Base-by-base conservation (phyloP, 106 monocot genomes). In the Gastrodia elata region DNA sequence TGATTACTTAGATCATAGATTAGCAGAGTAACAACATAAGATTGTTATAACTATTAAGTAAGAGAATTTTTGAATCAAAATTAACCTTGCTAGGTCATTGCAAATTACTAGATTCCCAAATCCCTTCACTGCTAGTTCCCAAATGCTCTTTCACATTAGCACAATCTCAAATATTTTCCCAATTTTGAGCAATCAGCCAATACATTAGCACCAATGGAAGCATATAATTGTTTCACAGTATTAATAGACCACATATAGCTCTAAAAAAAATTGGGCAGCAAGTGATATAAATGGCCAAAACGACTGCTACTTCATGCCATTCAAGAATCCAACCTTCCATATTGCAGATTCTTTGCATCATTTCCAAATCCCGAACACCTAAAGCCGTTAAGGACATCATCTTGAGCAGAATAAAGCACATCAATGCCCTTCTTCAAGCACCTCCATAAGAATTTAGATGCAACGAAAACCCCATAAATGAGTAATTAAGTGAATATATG, bases 311-410 rank as follows among this genome's bases (percentile, higher is more conserved):
- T 32, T 52, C 72, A 25, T 68, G 65, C 39, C 68, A 15, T 39
- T 64, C 55, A 84, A 65, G 44, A 82, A 34, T 48, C 79, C 39
- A 83, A 81, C 73, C n/a, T 69, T 80, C 38, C 71, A 52, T 68
- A 93, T 73, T 28, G 79, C 83, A 34, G 68, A 46, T 82, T 89
- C 80, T 59, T 85, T 38, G 84, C 77, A 80, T 87, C 87, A 46
- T 41, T 81, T 71, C 80, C 84, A 75, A 65, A 89, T 68, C 87
- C 83, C 9, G 59, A 58, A 55, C 38, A 72, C 56, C 81, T 81
- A 46, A 98, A 87, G 58, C 98, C 98, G 32, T 70, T 75, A 78
- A 93, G 78, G 77, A 93, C 80, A 26, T 75, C 78, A 38, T 80
- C 79, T 68, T 79, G 76, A 38, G 84, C 79, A 57, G 93, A 88